Evolutionary conservation across 2,329 filamentous ascomycete genomes (phyloP).

Genomic region (Beauveria australis): DNA sequence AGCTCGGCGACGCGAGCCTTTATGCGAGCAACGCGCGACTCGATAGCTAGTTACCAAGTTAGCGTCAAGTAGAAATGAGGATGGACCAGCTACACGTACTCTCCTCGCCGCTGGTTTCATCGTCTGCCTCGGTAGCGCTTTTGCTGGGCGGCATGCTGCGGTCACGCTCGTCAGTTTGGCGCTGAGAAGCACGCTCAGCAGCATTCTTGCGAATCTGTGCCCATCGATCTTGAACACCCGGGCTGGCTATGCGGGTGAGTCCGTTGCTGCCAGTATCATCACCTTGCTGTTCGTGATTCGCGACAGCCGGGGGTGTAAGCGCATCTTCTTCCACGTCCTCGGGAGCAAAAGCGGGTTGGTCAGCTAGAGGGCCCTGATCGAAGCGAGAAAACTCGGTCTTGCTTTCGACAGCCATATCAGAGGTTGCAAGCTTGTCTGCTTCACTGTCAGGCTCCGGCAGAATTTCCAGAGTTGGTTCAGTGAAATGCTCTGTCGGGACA

Average conservation of each 20-base stretch:
- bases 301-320: constrained; percentile 43
- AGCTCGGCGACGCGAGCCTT: constrained; percentile 94
- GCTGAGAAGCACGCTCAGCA: constrained; percentile 64
- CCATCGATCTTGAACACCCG: constrained; percentile 66
- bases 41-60: constrained; percentile 60
- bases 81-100: constrained; percentile 21
- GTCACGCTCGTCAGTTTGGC: constrained; percentile 57
- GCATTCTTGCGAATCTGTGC: constrained; percentile 94
- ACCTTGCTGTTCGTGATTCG: constrained; percentile 27
- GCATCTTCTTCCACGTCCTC: constrained; percentile 45
- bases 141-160: constrained; percentile 41
- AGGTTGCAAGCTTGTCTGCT: constrained; percentile 51
- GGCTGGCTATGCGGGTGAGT: constrained; percentile 25
- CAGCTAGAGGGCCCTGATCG: constrained; percentile 78
- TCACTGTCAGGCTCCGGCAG: constrained; percentile 18
- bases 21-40: constrained; percentile 92
- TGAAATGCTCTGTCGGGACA: neutral
- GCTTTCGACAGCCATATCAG: constrained; percentile 50
- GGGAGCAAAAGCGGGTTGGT: constrained; percentile 78
- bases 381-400: constrained; percentile 58
- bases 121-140: constrained; percentile 44
- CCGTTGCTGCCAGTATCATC: neutral
- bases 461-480: constrained; percentile 6
- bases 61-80: constrained; percentile 8
- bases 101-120: constrained; percentile 19